Evolutionary conservation across 2,329 filamentous ascomycete species (phyloP), one percentile per base, ranked within the genome.

Genomic region (Apiospora aurea): DNA sequence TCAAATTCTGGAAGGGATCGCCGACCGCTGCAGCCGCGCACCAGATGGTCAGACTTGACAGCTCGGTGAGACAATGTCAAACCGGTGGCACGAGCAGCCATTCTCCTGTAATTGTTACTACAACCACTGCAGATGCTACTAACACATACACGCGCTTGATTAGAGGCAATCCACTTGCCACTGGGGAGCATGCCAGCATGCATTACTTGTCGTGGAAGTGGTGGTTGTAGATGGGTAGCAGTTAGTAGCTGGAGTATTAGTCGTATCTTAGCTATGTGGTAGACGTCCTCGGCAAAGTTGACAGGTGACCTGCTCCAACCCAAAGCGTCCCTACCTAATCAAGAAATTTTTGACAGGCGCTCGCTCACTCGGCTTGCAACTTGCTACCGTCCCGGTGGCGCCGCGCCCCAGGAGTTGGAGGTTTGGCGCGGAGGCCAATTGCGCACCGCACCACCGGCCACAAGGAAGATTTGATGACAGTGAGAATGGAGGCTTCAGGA

Each of bases 31-130:
- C 57, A 64, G 57, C 57, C 57, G 57, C 57, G 57, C 34, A 64
- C 57, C 41, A 64, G 34, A 41, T 41, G 57, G 57, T 64, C 57
- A 21, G 57, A 64, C 57, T 64, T 64, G 57, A 64, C 57, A 64
- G 57, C 57, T 64, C 57, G 29, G 57, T 64, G 57, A 64, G 57
- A 64, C 57, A 64, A 64, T 64, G 57, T 41, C 57, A 64, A 64
- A 41, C 57, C 57, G 34, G 57, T 41, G 57, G 57, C 57, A 64
- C 41, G 57, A 64, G 57, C 13, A 64, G 34, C 18, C 34, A 61
- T 38, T 29, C 53, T 61, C 53, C 29, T 38, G 29, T 61, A 10
- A 38, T 64, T n/a, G 34, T 14, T 41, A 38, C 34, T 41, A 64
- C 29, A 3, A 64, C 29, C 34, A 4, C 29, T 21, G 7, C 34